A percentile compares a stretch with the other conserved stretches of the same genome.
Evolutionary conservation across 1,139 yeast species (phyloP).

Genomic region (Geotrichum reessii): DNA sequence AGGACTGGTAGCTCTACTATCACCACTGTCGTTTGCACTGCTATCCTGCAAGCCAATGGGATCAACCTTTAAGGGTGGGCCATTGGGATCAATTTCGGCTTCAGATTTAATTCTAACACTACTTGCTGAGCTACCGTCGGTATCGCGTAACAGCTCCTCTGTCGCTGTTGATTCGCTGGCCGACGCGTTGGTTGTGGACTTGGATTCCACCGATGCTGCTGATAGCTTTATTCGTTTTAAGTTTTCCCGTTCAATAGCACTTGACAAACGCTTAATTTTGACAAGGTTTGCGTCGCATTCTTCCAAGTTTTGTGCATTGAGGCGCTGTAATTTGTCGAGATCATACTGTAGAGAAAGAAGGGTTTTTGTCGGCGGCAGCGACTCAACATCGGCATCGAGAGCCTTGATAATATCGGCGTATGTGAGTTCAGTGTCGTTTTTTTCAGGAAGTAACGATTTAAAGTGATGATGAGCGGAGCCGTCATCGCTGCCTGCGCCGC

Average conservation of each 20-base stretch:
- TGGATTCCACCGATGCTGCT: background rate
- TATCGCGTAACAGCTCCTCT: background rate
- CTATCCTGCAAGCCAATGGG: conserved; percentile 11
- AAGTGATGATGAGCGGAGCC: background rate
- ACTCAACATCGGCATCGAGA: conserved; percentile 12
- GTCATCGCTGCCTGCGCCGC: conserved; percentile 9
- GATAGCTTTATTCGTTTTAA: conserved; percentile 10
- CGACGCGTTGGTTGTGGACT: background rate
- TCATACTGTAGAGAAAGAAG: conserved; percentile 15
- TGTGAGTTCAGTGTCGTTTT: conserved; percentile 14
- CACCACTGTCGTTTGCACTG: conserved; percentile 2
- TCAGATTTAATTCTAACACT: conserved; percentile 11
- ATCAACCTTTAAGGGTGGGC: conserved; percentile 4
- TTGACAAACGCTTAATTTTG: conserved; percentile 13
- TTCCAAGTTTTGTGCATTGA: conserved; percentile 7
- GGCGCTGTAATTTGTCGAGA: conserved; percentile 11
- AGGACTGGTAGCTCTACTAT: background rate
- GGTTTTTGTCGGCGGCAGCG: conserved; percentile 14
- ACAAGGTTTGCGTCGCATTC: conserved; percentile 14
- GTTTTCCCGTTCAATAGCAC: conserved; percentile 16
- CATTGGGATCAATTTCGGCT: conserved; percentile 5
- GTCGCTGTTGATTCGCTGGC: background rate
- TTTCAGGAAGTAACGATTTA: conserved; percentile 15
- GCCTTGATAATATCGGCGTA: conserved; percentile 15
- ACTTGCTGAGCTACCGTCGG: background rate